These are phyloP conservation scores for Phytophthora tentaculata DNA, from an alignment of 352 stramenopile species.

Conservation along the genomic window DNA sequence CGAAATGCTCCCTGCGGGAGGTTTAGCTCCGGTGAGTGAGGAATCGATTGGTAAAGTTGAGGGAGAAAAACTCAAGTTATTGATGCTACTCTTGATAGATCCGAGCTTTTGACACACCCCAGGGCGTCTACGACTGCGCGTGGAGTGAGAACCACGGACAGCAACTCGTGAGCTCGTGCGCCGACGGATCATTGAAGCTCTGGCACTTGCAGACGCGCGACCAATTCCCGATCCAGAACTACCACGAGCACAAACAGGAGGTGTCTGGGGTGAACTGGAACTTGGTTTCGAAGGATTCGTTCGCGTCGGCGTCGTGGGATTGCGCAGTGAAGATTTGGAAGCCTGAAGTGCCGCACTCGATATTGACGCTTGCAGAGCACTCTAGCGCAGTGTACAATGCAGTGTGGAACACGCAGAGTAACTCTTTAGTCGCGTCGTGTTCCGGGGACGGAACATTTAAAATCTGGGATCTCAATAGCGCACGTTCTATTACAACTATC, in stretches of 20 bases:
- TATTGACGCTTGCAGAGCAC: constrained; percentile 84
- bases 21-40: constrained; percentile 58
- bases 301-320: constrained; percentile 90
- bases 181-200: constrained; percentile 89
- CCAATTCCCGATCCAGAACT: constrained; percentile 89
- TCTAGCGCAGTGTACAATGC: constrained; percentile 82
- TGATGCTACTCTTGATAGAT: constrained; percentile 42
- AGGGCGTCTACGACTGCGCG: constrained; percentile 90
- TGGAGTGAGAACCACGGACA: constrained; percentile 91
- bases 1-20: constrained; percentile 72
- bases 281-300: constrained; percentile 86
- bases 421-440: constrained; percentile 72
- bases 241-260: constrained; percentile 87
- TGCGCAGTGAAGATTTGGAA: constrained; percentile 89
- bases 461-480: constrained; percentile 80
- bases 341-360: constrained; percentile 68
- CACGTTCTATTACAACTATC: constrained; percentile 63
- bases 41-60: background rate
- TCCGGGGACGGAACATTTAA: constrained; percentile 80
- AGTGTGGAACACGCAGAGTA: constrained; percentile 86
- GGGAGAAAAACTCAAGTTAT: background rate
- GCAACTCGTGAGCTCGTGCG: constrained; percentile 88
- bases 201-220: constrained; percentile 91
- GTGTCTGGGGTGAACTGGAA: constrained; percentile 92
- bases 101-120: constrained; percentile 89